Conservation (phyloP, 495 filamentous ascomycete genomes). For the Hypoxylon cercidicola region DNA sequence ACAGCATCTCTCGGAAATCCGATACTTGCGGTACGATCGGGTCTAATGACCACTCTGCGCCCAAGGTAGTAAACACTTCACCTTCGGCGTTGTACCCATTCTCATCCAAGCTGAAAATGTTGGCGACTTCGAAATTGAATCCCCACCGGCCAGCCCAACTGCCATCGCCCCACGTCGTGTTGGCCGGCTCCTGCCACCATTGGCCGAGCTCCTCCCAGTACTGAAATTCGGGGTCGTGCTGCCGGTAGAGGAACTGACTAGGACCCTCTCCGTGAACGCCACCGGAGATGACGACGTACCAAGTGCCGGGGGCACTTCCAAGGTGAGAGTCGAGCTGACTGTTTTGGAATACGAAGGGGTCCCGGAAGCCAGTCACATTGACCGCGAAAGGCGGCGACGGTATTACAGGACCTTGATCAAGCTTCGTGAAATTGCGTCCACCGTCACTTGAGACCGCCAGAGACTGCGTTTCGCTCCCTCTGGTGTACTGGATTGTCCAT, state of each 20-base stretch:
- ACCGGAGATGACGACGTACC: slow-evolving; percentile 47
- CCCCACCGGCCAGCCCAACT: slow-evolving; percentile 41
- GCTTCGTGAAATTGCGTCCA: slow-evolving; percentile 46
- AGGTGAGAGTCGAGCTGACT: slow-evolving; percentile 38
- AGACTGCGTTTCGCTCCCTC: slow-evolving; percentile 50
- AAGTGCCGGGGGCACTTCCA: slow-evolving; percentile 33
- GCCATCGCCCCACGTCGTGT: slow-evolving; percentile 39
- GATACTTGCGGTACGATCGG: slow-evolving; percentile 41
- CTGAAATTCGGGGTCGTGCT: slow-evolving; percentile 44
- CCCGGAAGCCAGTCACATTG: slow-evolving; percentile 46
- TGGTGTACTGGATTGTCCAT: slow-evolving; percentile 46
- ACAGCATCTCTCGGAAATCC: slow-evolving; percentile 39
- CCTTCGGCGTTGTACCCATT: slow-evolving; percentile 36
- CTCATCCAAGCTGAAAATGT: slow-evolving; percentile 34
- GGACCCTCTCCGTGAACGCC: slow-evolving; percentile 43
- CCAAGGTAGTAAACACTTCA: slow-evolving; percentile 38
- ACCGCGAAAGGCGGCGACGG: slow-evolving; percentile 40
- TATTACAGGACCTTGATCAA: slow-evolving; percentile 44
- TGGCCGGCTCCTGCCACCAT: slow-evolving; percentile 42
- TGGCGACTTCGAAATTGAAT: slow-evolving; percentile 37
- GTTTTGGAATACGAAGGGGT: slow-evolving; percentile 48
- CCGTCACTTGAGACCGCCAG: slow-evolving; percentile 47
- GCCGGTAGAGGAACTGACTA: slow-evolving; percentile 46
- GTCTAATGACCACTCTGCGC: slow-evolving; percentile 36
- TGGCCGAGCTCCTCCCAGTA: slow-evolving; percentile 46